These are phyloP conservation scores for Tephrocybe sp. DNA, from an alignment of 768 basidiomycete genomes.

Conservation along the genomic window DNA sequence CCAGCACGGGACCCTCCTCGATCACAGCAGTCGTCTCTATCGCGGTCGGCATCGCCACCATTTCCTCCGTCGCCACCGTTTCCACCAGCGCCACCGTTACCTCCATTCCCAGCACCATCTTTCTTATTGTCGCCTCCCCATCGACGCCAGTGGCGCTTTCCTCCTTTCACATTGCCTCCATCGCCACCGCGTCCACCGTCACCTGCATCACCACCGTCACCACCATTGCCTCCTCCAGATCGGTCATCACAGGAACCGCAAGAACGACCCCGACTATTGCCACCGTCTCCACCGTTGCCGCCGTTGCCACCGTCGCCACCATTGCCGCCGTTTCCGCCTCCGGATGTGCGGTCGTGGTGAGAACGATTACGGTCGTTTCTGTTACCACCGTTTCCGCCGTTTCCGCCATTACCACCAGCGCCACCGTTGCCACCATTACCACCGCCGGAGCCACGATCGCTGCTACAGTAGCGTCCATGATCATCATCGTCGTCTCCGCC, in stretches of 20 bases:
- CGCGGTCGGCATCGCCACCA: background rate
- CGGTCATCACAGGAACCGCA: no score
- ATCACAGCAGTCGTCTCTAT: background rate
- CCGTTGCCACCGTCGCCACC: background rate
- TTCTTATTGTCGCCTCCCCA: no score
- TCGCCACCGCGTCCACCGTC: background rate
- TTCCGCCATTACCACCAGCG: slow-evolving; percentile 4
- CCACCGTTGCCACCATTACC: background rate
- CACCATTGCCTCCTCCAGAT: no score
- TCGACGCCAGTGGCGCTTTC: no score
- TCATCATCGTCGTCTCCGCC: background rate
- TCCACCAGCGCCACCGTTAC: background rate
- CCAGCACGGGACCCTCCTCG: background rate
- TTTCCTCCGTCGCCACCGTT: background rate
- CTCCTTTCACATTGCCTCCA: no score
- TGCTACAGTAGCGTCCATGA: background rate
- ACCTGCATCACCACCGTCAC: background rate
- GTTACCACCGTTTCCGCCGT: background rate
- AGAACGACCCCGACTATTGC: background rate
- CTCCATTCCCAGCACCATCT: background rate
- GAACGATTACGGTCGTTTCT: background rate
- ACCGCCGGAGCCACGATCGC: background rate
- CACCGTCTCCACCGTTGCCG: background rate
- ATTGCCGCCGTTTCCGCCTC: background rate
- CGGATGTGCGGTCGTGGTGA: background rate